Evolutionary conservation across 345 rosid species (phyloP), one percentile per base, ranked within the genome.

Genomic region (Euphorbia lathyris): DNA sequence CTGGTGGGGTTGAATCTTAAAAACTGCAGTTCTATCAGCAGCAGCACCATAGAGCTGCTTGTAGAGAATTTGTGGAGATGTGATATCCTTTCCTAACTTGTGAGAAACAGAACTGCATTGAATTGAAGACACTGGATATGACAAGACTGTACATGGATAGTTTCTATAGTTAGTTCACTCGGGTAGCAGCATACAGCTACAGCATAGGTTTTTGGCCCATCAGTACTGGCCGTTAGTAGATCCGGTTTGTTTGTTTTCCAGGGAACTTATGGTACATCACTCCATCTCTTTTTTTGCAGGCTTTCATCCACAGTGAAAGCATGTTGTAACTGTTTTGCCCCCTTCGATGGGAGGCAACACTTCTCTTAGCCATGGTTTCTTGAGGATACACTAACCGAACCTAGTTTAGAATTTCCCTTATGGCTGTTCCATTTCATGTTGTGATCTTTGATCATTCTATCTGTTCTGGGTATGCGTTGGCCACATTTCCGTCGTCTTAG

Each of bases 1-100:
- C 78, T 95, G 23, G 62, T 85, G 69, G 99, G 99, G 34, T 78
- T 95, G 79, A 90, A 92, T 56, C 83, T 95, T 66, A 90, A 88
- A 78, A 83, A 81, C 56, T 95, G 99, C 86, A 89, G 80, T n/a
- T 78, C 83, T 63, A 80, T 95, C 60, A 87, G 88, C 75, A 62
- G 59, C 71, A 72, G 79, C 60, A 78, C 87, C 6, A 72, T 87
- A 11, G 88, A 84, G 65, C 56, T 82, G 63, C 92, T 95, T 32
- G 78, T 84, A 67, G 89, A 87, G 69, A 83, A 78, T 63, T 80
- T 92, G 59, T 92, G 92, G 90, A 86, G 83, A 76, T 95, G 97
- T 29, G 97, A 95, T 69, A 84, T 92, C 84, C 94, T 95, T 34
- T 86, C 74, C 77, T 95, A 76, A 89, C 71, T 69, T 10, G 26